Evolutionary conservation across 352 stramenopile genomes (phyloP), one percentile per base, ranked within the genome.

Genomic region (Phytophthora tentaculata): DNA sequence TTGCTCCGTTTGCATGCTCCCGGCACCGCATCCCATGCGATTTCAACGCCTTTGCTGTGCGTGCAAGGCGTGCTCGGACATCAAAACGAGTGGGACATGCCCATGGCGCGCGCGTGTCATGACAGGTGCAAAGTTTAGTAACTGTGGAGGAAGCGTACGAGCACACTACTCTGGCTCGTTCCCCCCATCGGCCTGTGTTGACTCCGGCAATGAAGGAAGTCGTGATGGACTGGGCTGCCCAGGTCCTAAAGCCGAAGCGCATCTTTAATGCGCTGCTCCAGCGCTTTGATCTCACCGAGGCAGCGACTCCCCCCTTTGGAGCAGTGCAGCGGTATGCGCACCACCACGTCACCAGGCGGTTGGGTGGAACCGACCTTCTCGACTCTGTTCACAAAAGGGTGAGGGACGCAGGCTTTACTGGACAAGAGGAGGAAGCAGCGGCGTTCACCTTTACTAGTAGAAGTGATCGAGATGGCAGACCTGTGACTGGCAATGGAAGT

Each of bases 241-340:
- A 68, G 32, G 64, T 52, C 0, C 22, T 72, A 0, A 67, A 67
- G 17, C 52, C 57, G 0, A 72, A 60, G 17, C 53, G 53, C 5
- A 73, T 73, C 16, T 64, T 53, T 45, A 54, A 22, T 17, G 10
- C 44, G 8, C 41, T 73, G 17, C 5, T 67, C 1, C 23, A 68
- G 41, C 45, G 45, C 24, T 68, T 68, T 23, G 48, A 28, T 13
- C 17, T 68, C 45, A 48, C 13, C 12, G 47, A 68, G n/a, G n/a
- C 19, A 0, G 17, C 32, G 3, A 51, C 56, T 10, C 24, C 53
- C 13, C 2, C 16, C 0, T 37, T 73, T 0, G 0, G 2, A 3
- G 57, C 13, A 0, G 59, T 61, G 0, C 53, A 69, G 32, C 53
- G 54, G 14, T 57, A 59, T 32, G 54, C 37, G 0, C 39, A 73